phyloP scores from a whole-genome alignment of 2,329 filamentous ascomycete genomes.

The Dactylellina haptotyla region DNA sequence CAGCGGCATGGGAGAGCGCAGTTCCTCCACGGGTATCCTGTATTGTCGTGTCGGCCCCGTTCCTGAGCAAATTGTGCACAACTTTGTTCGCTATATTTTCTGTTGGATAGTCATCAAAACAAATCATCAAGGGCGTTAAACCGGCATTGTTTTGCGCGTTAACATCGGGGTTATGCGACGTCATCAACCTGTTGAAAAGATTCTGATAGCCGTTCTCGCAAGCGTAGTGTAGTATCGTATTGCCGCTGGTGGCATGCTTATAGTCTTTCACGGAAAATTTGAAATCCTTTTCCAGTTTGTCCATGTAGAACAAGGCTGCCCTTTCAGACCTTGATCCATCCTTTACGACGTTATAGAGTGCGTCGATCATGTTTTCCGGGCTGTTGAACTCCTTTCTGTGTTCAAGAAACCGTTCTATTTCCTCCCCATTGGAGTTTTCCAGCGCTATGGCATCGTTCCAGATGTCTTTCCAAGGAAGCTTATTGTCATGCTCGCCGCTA shows the following conservation, averaged over 20 bases:
- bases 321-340: background rate
- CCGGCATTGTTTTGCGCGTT: conserved; percentile 25
- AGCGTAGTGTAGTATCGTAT: conserved; percentile 29
- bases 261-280: background rate
- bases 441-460: background rate
- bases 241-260: background rate
- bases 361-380: background rate
- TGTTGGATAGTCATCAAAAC: background rate
- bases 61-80: background rate
- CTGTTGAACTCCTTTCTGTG: conserved; percentile 17
- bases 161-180: background rate
- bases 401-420: background rate
- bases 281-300: background rate
- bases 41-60: conserved; percentile 2
- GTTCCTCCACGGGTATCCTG: conserved; percentile 7
- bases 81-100: background rate
- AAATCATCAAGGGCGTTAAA: conserved; percentile 31
- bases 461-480: conserved; percentile 29
- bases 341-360: background rate
- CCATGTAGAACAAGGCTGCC: conserved; percentile 5
- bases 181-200: background rate
- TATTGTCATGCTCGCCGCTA: background rate
- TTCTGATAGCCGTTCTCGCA: background rate
- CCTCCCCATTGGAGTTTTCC: background rate
- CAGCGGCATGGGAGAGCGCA: background rate